Percentiles rank a stretch among this genome's conserved stretches.
phyloP scores from a whole-genome alignment of 495 filamentous ascomycete genomes.

The Usnea hakonensis region DNA sequence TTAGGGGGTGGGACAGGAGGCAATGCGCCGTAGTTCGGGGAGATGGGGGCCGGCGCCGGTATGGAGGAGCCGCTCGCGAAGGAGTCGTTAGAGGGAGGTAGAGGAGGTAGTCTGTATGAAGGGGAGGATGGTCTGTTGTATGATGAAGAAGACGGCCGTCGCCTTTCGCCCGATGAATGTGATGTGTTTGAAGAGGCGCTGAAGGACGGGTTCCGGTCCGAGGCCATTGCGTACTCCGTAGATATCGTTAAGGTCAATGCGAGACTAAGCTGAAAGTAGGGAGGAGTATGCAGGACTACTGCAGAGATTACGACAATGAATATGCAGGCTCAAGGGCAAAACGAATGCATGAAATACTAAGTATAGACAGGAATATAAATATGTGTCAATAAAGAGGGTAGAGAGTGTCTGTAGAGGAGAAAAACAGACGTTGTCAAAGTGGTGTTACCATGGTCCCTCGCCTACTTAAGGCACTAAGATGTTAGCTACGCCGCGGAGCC shows the following conservation, averaged over 20 bases:
- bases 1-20: conserved; percentile 16
- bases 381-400: no score
- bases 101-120: conserved; percentile 14
- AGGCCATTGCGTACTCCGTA: not conserved
- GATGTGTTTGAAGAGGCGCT: conserved; percentile 8
- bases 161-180: conserved; percentile 1
- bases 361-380: not conserved
- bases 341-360: not conserved
- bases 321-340: not conserved
- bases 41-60: conserved; percentile 9
- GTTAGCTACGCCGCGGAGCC: not conserved
- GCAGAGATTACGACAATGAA: not conserved
- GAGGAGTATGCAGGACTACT: not conserved
- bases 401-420: not conserved
- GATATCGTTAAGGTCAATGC: not conserved
- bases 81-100: conserved; percentile 14
- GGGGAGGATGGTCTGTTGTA: conserved; percentile 1
- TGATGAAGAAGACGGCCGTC: conserved; percentile 6
- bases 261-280: not conserved
- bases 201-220: not conserved
- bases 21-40: conserved; percentile 5
- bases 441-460: not conserved
- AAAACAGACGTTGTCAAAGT: not conserved
- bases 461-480: no score
- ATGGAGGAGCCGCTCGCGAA: conserved; percentile 14